Conservation (phyloP, 2,329 filamentous ascomycete species). For the Fusarium falciforme region DNA sequence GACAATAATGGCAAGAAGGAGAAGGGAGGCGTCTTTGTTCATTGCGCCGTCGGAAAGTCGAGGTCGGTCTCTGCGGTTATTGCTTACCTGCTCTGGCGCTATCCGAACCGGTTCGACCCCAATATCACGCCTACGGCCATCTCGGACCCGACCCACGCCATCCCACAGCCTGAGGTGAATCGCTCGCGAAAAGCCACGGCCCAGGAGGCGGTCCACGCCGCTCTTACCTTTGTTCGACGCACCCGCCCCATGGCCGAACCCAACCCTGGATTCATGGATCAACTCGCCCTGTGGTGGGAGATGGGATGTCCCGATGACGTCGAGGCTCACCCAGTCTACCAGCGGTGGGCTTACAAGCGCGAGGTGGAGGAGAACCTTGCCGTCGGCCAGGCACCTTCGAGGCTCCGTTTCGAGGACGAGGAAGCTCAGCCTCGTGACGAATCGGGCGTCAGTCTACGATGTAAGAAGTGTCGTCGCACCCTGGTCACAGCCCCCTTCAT, state of each 20-base stretch:
- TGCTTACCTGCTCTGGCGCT: conserved; percentile 83
- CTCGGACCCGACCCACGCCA: conserved; percentile 27
- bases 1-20: conserved; percentile 24
- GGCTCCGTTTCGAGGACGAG: conserved; percentile 86
- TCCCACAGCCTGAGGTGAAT: conserved; percentile 18
- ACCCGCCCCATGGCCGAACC: conserved; percentile 85
- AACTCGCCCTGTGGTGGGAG: conserved; percentile 86
- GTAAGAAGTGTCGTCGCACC: conserved; percentile 87
- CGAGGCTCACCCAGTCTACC: conserved; percentile 79
- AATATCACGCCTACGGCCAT: conserved; percentile 47
- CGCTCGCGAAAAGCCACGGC: conserved; percentile 51
- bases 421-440: conserved; percentile 57
- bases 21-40: conserved; percentile 63
- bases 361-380: conserved; percentile 70
- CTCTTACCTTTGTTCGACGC: conserved; percentile 76
- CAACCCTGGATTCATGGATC: conserved; percentile 90
- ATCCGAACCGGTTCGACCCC: conserved; percentile 64
- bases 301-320: conserved; percentile 81
- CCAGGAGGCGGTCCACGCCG: conserved; percentile 63
- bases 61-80: conserved; percentile 87
- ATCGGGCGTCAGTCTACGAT: conserved; percentile 67
- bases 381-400: conserved; percentile 82
- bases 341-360: conserved; percentile 72
- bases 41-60: conserved; percentile 95
- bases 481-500: conserved; percentile 71